Base-by-base conservation (phyloP, 1,139 yeast species). In the Pichia norvegensis region DNA sequence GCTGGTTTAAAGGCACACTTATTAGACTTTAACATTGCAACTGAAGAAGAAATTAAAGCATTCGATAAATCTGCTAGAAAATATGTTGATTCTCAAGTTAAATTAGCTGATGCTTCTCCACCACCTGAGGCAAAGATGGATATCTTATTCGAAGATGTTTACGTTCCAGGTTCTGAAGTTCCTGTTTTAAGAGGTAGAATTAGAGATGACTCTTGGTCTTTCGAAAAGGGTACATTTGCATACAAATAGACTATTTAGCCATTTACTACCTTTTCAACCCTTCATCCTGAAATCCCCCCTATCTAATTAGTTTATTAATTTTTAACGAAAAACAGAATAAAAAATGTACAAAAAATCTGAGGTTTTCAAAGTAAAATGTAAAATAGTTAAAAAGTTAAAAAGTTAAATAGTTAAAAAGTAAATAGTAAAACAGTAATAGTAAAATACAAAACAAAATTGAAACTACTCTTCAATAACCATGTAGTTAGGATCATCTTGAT, bases 91-190 rank as follows among this genome's bases (percentile, higher is more conserved):
- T 88, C 85, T 69, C 96, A 92, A 72, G 92, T 82, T 57, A 90
- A 87, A 65, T 81, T 79, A 63, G 97, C 98, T 57, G 97, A 90
- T 69, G 85, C 83, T 50, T 83, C 94, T 61, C 84, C 95, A 57
- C 87, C 95, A 58, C 98, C 98, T 57, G 96, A 86, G 68, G 95
- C 97, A 54, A 85, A 81, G 73, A 81, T 92, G 80, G 87, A 85
- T 65, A 86, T 87, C 65, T 77, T 92, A 67, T 92, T 90, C 68
- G 96, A 88, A 74, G 97, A 92, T 66, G 95, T 92, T 56, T 92
- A 92, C 70, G 95, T 85, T 61, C 90, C 84, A 67, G 98, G 98
- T 53, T 73, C 92, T 51, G 97, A 92, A 73, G 78, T 86, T 51
- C 94, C 94, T 58, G 83, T 79, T 56, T 79, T 90, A 68, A 86